phyloP scores from a whole-genome alignment of 1,139 yeast species.

The Spathaspora sp. region DNA sequence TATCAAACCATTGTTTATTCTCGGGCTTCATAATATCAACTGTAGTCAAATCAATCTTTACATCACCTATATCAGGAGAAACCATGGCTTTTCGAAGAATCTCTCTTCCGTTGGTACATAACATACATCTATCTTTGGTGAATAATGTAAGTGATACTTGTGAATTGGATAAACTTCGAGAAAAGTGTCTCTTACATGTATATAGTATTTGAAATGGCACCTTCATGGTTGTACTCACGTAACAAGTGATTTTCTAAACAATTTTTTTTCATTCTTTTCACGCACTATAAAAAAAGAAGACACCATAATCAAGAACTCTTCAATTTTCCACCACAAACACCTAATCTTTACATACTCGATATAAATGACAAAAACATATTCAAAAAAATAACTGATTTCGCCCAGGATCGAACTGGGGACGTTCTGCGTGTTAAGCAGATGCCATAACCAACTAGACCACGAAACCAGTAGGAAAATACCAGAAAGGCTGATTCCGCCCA shows the following conservation, averaged over 20 bases:
- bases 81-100: conserved; percentile 45
- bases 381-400: conserved; percentile 62
- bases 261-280: not conserved
- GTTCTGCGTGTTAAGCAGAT: conserved; percentile 99
- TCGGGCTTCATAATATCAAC: conserved; percentile 71
- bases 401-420: conserved; percentile 99
- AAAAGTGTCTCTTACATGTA: not conserved
- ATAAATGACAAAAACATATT: conserved; percentile 4
- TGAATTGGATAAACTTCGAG: not conserved
- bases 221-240: no score
- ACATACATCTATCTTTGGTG: conserved; percentile 76
- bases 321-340: not conserved
- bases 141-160: conserved; percentile 52
- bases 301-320: not conserved
- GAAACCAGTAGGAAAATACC: conserved; percentile 26
- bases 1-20: conserved; percentile 74
- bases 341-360: not conserved
- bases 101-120: conserved; percentile 71
- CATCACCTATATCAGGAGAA: conserved; percentile 20
- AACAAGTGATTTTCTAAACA: no score
- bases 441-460: conserved; percentile 99
- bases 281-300: not conserved
- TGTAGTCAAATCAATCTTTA: conserved; percentile 37
- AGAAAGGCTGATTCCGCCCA: conserved; percentile 85
- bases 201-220: not conserved